Evolutionary conservation across 805 yeast species (phyloP), one percentile per base, ranked within the genome.

Genomic region (Saturnispora ahearnii): DNA sequence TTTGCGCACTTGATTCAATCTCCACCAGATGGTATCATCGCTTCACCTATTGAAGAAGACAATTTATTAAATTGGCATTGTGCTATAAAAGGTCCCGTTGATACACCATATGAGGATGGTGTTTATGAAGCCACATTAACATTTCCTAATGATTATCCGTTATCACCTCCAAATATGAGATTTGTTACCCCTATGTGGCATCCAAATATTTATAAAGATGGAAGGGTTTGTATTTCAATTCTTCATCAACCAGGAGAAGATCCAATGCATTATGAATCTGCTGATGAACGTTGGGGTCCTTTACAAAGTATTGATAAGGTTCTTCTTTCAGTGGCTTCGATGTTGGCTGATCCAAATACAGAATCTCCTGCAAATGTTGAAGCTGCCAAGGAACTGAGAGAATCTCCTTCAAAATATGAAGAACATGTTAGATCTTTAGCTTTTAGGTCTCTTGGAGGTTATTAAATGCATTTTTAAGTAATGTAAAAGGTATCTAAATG

Each of bases 251-350:
- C 98, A 1, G 99, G 99, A 10, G 96, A 90, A 59, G 99, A 93
- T 66, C 98, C 99, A 21, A 79, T 89, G 64, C 89, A 84, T 75
- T 93, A 93, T 68, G 99, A 93, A 66, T 69, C 87, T 30, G 96
- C 98, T 0, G 95, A 90, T 58, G 99, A 93, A 68, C 73, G 99
- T 56, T 93, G 99, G 99, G 86, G 95, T 6, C 99, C 99, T 0
- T 90, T 93, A 30, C 99, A 93, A 65, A 86, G 95, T 62, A 90
- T 93, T n/a, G 99, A 93, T 68, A 93, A 93, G 75, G 93, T 93
- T 53, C 71, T 93, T 53, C 69, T 93, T 52, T 84, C 95, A 65
- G 98, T 93, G 22, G 80, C 90, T 76, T 86, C 96, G 60, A 90
- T 93, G 97, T 73, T 93, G 53, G 96, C 97, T 26, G 96, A 93